Evolutionary conservation across 192 early-diverging fungal genomes (phyloP).

Genomic region (Thamnidium elegans): DNA sequence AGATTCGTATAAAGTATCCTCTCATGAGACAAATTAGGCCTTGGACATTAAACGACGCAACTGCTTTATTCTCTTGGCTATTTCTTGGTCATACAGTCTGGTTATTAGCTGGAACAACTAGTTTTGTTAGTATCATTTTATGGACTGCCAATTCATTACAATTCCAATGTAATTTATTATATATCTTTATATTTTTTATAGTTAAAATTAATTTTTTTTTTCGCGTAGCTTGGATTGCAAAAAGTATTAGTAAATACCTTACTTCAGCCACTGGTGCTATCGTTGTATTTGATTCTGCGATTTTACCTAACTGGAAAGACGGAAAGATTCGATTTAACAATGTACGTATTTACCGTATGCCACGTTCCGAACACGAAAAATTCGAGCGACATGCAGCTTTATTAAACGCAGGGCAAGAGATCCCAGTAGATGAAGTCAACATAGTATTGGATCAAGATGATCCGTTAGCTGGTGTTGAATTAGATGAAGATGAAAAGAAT

Average conservation of each 20-base stretch:
- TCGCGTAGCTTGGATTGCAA: conserved; percentile 69
- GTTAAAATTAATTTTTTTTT: neutral
- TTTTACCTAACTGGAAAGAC: conserved; percentile 88
- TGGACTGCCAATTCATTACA: conserved; percentile 78
- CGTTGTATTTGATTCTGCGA: conserved; percentile 87
- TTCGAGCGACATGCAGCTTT: conserved; percentile 31
- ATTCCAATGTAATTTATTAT: conserved; percentile 62
- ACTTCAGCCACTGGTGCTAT: conserved; percentile 76
- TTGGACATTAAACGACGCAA: conserved; percentile 83
- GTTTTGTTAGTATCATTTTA: conserved; percentile 78
- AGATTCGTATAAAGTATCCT: conserved; percentile 55
- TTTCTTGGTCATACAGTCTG: conserved; percentile 84
- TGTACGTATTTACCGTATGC: conserved; percentile 58
- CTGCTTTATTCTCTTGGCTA: conserved; percentile 86
- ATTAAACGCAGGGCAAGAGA: conserved; percentile 10
- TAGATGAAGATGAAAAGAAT: conserved; percentile 31
- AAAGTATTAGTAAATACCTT: conserved; percentile 75
- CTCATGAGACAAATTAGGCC: conserved; percentile 69
- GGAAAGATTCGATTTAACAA: conserved; percentile 86
- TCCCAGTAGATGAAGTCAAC: neutral
- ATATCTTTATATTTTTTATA: conserved; percentile 21
- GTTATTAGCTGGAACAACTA: conserved; percentile 85
- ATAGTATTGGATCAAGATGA: conserved; percentile 8
- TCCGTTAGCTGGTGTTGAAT: conserved; percentile 26
- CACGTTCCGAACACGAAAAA: conserved; percentile 31